Evolutionary conservation across 2,329 filamentous ascomycete species (phyloP).

Genomic region (Alternaria brassicicola): DNA sequence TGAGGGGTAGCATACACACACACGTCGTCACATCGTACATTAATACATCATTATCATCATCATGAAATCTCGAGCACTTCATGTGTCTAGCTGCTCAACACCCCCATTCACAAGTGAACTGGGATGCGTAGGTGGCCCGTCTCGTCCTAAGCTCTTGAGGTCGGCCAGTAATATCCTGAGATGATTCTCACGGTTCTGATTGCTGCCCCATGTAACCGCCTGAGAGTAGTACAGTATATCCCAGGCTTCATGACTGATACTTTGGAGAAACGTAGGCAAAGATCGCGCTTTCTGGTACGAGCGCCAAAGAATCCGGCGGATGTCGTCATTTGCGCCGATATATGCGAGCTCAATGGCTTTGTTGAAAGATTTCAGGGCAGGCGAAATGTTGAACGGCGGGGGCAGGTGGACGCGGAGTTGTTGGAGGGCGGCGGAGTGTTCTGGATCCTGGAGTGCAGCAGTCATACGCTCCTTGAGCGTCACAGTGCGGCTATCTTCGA

Average conservation of each 20-base stretch:
- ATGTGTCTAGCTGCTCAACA: conserved; percentile 4
- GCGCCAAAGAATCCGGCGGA: conserved; percentile 46
- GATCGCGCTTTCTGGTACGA: conserved; percentile 41
- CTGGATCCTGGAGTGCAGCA: conserved; percentile 34
- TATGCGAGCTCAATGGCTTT: conserved; percentile 45
- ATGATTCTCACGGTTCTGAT: conserved; percentile 42
- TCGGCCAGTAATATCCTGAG: conserved; percentile 37
- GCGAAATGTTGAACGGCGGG: conserved; percentile 42
- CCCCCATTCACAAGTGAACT: conserved; percentile 20
- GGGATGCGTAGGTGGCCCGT: conserved; percentile 46
- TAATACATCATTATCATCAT: background rate
- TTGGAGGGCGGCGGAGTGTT: conserved; percentile 37
- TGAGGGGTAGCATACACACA: conserved; percentile 7
- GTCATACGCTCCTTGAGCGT: conserved; percentile 35
- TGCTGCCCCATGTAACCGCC: conserved; percentile 44
- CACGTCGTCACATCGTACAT: conserved; percentile 6
- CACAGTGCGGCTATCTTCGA: conserved; percentile 30
- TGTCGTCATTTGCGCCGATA: conserved; percentile 45
- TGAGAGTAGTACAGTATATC: conserved; percentile 49
- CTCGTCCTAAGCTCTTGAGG: conserved; percentile 38
- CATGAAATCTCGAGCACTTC: background rate
- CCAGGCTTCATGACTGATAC: conserved; percentile 45
- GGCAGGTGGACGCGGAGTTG: conserved; percentile 36
- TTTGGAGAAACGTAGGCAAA: conserved; percentile 43
- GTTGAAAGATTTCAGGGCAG: conserved; percentile 43